These are phyloP conservation scores for Filosporella fistucella DNA, from an alignment of 495 filamentous ascomycete species.

Conservation along the genomic window DNA sequence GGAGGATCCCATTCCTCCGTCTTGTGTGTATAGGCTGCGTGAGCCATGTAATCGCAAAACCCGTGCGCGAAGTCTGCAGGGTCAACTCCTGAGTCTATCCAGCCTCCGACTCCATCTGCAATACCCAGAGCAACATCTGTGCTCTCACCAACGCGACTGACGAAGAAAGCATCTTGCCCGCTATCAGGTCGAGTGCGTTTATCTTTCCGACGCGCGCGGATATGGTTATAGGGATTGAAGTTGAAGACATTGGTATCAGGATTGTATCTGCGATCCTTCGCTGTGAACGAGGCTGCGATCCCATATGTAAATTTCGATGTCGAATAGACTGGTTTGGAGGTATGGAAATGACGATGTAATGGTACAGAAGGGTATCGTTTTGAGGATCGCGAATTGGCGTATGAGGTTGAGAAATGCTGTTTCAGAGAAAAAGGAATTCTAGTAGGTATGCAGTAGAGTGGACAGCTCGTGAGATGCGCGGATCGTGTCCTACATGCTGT, in stretches of 20 bases:
- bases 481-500: conserved; percentile 3
- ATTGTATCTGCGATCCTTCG: conserved; percentile 72
- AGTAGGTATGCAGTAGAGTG: background rate
- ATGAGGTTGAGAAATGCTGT: no score
- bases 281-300: conserved; percentile 66
- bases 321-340: background rate
- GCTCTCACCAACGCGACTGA: conserved; percentile 62
- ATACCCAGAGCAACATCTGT: conserved; percentile 72
- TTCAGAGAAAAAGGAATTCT: no score
- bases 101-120: conserved; percentile 93
- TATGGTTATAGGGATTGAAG: conserved; percentile 63
- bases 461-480: background rate
- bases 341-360: no score
- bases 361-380: background rate
- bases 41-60: conserved; percentile 88
- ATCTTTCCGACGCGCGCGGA: conserved; percentile 42
- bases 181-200: conserved; percentile 64
- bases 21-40: conserved; percentile 53
- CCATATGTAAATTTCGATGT: conserved; percentile 52
- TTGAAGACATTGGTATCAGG: conserved; percentile 66
- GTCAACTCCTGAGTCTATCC: conserved; percentile 85
- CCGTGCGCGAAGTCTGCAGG: conserved; percentile 93
- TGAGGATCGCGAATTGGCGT: background rate
- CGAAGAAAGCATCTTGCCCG: conserved; percentile 96
- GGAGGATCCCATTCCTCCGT: conserved; percentile 12